phyloP scores from a whole-genome alignment of 495 filamentous ascomycete species.

The Aspergillus sclerotioniger region DNA sequence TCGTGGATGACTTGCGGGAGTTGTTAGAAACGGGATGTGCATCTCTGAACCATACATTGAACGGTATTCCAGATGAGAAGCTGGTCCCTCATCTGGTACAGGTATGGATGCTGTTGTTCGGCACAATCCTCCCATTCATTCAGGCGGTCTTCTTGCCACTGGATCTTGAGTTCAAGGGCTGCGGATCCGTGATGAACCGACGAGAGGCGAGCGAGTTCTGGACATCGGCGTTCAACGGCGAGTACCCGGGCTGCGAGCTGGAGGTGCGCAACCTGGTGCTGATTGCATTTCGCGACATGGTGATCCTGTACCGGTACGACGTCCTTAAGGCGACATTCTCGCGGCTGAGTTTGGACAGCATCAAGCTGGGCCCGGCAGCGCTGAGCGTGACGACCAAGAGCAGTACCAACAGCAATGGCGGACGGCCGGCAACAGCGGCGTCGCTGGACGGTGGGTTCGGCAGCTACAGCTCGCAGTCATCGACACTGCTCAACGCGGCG shows the following conservation, averaged over 20 bases:
- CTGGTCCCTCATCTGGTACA: slow-evolving; percentile 85
- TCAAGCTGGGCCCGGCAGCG: slow-evolving; percentile 58
- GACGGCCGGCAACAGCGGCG: slow-evolving; percentile 66
- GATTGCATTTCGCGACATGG: slow-evolving; percentile 82
- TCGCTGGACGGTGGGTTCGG: slow-evolving; percentile 67
- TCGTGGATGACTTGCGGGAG: slow-evolving; percentile 78
- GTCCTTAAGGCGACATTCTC: slow-evolving; percentile 87
- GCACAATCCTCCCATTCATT: slow-evolving; percentile 85
- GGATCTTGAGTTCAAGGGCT: slow-evolving; percentile 89
- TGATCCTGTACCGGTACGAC: slow-evolving; percentile 83
- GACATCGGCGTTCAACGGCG: slow-evolving; percentile 48
- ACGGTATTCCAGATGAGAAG: slow-evolving; percentile 73
- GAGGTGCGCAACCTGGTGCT: slow-evolving; percentile 88
- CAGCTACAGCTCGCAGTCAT: slow-evolving; percentile 73
- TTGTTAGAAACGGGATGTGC: slow-evolving; percentile 79
- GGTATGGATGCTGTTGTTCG: slow-evolving; percentile 90
- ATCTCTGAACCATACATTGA: slow-evolving; percentile 78
- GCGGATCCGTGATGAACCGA: slow-evolving; percentile 69
- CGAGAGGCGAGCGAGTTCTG: slow-evolving; percentile 87
- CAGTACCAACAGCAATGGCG: slow-evolving; percentile 36
- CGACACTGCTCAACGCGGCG: slow-evolving; percentile 60
- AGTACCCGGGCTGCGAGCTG: slow-evolving; percentile 51
- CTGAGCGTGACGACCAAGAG: slow-evolving; percentile 48
- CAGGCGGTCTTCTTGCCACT: slow-evolving; percentile 95
- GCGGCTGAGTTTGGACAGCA: slow-evolving; percentile 77